phyloP scores from a whole-genome alignment of 2,329 filamentous ascomycete species.

The Fusarium pilosicola region DNA sequence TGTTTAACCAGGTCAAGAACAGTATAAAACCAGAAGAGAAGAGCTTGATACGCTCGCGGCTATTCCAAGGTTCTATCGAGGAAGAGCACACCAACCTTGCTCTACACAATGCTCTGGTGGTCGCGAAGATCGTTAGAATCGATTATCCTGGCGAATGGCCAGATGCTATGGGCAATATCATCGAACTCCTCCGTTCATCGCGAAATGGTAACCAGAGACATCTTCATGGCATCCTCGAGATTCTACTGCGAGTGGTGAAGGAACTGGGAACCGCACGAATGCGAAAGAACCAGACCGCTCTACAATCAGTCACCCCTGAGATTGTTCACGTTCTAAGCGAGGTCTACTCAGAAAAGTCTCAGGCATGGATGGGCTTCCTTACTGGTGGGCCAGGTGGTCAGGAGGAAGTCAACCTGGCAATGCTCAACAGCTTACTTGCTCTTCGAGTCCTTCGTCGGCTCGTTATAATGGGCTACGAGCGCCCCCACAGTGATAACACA shows the following conservation, averaged over 20 bases:
- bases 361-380: conserved; percentile 73
- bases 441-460: conserved; percentile 85
- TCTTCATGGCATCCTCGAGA: conserved; percentile 76
- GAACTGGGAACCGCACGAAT: conserved; percentile 86
- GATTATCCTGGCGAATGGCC: conserved; percentile 92
- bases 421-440: conserved; percentile 80
- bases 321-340: conserved; percentile 81
- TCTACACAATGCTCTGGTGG: conserved; percentile 86
- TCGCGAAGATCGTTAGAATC: conserved; percentile 87
- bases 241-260: conserved; percentile 88
- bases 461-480: conserved; percentile 82
- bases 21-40: conserved; percentile 82
- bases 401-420: conserved; percentile 67
- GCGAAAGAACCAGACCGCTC: conserved; percentile 75
- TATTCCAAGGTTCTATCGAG: conserved; percentile 80
- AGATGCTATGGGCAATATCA: conserved; percentile 67
- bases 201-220: conserved; percentile 68
- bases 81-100: conserved; percentile 82
- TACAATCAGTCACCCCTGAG: conserved; percentile 84
- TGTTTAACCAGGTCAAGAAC: conserved; percentile 65
- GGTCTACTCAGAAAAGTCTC: conserved; percentile 80
- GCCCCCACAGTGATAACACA: conserved; percentile 80
- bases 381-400: conserved; percentile 67
- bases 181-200: conserved; percentile 68
- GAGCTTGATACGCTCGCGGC: conserved; percentile 74